Conservation (phyloP, 306 rosid species). For the Leucaena leucocephala region DNA sequence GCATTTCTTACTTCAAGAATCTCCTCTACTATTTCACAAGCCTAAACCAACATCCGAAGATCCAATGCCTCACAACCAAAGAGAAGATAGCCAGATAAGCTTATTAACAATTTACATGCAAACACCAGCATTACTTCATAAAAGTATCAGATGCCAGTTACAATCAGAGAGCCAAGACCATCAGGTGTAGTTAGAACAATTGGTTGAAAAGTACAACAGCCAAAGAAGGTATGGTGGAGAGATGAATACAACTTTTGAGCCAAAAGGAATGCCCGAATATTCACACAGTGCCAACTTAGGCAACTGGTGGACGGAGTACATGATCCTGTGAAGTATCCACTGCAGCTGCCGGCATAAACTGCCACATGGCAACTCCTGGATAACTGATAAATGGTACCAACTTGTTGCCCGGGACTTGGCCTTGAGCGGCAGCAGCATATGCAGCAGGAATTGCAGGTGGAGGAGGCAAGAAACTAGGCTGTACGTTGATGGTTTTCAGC, state of each 20-base stretch:
- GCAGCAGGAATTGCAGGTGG: constrained; percentile 83
- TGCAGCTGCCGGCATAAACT: constrained; percentile 96
- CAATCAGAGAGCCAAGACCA: constrained; percentile 42
- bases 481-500: constrained; percentile 75
- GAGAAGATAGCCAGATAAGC: constrained; percentile 43
- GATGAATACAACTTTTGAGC: constrained; percentile 48
- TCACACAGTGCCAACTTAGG: constrained; percentile 60
- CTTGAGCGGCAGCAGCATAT: constrained; percentile 72
- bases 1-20: constrained; percentile 26
- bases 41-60: not conserved
- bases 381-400: constrained; percentile 84
- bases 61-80: not conserved
- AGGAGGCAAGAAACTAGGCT: constrained; percentile 75
- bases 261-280: constrained; percentile 50
- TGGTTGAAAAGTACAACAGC: constrained; percentile 40
- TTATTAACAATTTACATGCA: constrained; percentile 72
- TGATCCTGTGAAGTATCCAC: constrained; percentile 99
- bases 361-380: constrained; percentile 99
- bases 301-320: constrained; percentile 96
- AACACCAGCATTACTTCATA: constrained; percentile 62
- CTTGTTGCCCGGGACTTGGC: constrained; percentile 89
- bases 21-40: not conserved
- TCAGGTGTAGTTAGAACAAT: constrained; percentile 56
- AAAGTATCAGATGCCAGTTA: constrained; percentile 49
- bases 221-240: constrained; percentile 36